Conservation (phyloP, 164 flowering plant species). For the Piper longum region DNA sequence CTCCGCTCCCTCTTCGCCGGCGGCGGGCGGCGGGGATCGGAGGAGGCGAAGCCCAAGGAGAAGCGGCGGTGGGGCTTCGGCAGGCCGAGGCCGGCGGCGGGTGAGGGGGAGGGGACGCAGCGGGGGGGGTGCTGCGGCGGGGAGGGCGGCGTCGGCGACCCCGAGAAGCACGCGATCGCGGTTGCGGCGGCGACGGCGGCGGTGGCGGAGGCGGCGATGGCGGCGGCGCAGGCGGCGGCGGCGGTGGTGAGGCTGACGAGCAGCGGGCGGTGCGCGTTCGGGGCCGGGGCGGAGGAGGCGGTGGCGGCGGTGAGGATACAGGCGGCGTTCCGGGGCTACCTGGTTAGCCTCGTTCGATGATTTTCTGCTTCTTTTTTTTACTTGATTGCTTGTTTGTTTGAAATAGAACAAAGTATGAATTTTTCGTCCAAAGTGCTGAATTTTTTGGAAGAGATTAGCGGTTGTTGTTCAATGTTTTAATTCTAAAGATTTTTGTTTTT, state of each 20-base stretch:
- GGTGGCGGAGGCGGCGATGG: constrained; percentile 46
- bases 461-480: no score
- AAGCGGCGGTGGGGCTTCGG: constrained; percentile 53
- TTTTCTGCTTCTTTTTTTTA: no score
- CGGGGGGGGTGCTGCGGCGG: neutral
- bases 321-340: constrained; percentile 66
- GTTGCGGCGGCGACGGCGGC: constrained; percentile 49
- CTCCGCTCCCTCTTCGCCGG: constrained; percentile 32
- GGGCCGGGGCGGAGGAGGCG: constrained; percentile 12
- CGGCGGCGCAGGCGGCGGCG: constrained; percentile 48
- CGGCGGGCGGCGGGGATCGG: constrained; percentile 9
- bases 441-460: no score
- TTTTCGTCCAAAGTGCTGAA: no score
- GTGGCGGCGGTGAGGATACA: constrained; percentile 61
- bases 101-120: neutral
- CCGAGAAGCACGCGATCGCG: constrained; percentile 48
- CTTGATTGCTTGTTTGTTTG: no score
- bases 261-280: constrained; percentile 21
- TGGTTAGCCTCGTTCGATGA: constrained; percentile 29
- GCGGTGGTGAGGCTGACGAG: constrained; percentile 43
- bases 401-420: no score
- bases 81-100: constrained; percentile 2
- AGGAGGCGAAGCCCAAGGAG: constrained; percentile 8
- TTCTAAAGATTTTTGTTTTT: no score
- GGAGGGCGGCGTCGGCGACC: constrained; percentile 10